These are phyloP conservation scores for Dalechampia spathulata DNA, from an alignment of 441 rosid species.

Conservation along the genomic window DNA sequence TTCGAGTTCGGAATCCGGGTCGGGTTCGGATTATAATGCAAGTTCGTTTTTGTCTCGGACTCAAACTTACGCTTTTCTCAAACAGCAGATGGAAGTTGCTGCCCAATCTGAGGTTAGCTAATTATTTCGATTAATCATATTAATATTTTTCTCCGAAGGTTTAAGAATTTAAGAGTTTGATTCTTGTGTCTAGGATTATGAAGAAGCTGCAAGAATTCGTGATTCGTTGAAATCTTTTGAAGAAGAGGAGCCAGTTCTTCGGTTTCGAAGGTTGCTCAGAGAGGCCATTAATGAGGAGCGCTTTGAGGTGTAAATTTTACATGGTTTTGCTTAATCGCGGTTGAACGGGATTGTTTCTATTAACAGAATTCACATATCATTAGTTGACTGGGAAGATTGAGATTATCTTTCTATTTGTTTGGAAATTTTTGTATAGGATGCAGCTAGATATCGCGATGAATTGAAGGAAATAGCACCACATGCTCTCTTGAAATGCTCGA, in stretches of 20 bases:
- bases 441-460: slow-evolving; percentile 48
- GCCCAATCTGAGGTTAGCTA: slow-evolving; percentile 54
- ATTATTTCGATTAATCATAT: no score
- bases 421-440: slow-evolving; percentile 33
- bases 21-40: slow-evolving; percentile 18
- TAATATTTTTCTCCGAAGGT: no score
- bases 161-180: no score
- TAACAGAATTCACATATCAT: no score
- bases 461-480: slow-evolving; percentile 56
- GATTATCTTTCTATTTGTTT: no score
- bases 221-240: slow-evolving; percentile 55
- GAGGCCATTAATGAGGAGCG: slow-evolving; percentile 44
- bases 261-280: slow-evolving; percentile 43
- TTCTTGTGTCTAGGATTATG: slow-evolving; percentile 34
- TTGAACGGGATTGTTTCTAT: no score
- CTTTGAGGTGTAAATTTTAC: slow-evolving; percentile 43
- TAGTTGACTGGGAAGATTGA: no score
- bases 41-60: slow-evolving; percentile 34
- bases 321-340: slow-evolving; percentile 1
- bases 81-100: slow-evolving; percentile 61
- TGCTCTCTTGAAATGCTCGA: slow-evolving; percentile 51
- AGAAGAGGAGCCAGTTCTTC: slow-evolving; percentile 61
- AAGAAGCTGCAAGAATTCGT: slow-evolving; percentile 68
- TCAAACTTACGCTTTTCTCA: slow-evolving; percentile 50
- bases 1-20: slow-evolving; percentile 17